A percentile compares a stretch with the other conserved stretches of the same genome.
Conservation (phyloP, 148 eudicot genomes). For the Silene uniflora region DNA sequence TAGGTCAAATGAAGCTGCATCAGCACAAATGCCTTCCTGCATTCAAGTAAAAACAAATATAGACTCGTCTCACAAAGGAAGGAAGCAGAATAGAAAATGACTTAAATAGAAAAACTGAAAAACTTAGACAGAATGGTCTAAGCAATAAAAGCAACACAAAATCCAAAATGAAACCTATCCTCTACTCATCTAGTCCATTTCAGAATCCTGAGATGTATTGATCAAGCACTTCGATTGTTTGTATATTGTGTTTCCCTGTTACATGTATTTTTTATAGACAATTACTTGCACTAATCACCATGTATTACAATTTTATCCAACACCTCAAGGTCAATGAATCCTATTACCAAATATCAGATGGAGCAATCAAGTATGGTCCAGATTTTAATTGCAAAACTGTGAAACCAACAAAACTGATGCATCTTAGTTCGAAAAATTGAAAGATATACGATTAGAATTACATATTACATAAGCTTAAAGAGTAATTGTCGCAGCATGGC, state of each 20-base stretch:
- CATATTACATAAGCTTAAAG: background rate
- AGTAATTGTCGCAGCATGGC: slow-evolving; percentile 2
- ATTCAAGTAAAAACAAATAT: slow-evolving; percentile 13
- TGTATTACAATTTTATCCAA: background rate
- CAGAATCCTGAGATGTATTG: background rate
- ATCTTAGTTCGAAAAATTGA: background rate
- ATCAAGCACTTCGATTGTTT: background rate
- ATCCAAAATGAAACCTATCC: background rate
- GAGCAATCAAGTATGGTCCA: background rate
- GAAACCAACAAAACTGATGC: background rate
- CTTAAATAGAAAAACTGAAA: background rate
- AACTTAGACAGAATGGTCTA: background rate
- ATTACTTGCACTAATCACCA: slow-evolving; percentile 5
- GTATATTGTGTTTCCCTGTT: background rate
- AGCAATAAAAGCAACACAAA: background rate
- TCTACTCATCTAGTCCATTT: background rate
- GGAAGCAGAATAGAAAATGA: background rate
- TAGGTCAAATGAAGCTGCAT: slow-evolving; percentile 96
- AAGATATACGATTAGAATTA: background rate
- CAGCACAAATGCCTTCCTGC: slow-evolving; percentile 93
- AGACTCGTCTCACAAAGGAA: slow-evolving; percentile 7
- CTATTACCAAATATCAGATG: background rate
- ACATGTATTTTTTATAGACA: background rate
- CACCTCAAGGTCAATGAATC: slow-evolving; percentile 7
- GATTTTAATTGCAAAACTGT: background rate